Conservation (phyloP, 306 rosid genomes). For the Inga laurina region DNA sequence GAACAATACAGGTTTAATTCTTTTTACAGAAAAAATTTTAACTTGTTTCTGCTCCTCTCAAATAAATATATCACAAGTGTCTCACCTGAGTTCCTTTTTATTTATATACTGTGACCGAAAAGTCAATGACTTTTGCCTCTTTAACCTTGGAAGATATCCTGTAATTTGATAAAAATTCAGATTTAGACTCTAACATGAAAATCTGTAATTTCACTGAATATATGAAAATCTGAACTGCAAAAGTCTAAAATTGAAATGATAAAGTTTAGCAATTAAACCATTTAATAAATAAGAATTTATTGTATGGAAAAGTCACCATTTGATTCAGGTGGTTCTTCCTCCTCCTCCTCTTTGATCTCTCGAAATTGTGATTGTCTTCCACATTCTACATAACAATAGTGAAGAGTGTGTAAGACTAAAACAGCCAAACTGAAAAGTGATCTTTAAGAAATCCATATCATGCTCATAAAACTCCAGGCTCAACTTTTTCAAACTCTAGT, state of each 20-base stretch:
- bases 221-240: constrained; percentile 18
- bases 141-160: constrained; percentile 66
- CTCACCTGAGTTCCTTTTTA: constrained; percentile 77
- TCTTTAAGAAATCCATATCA: constrained; percentile 1
- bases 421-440: constrained; percentile 10
- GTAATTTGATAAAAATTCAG: constrained; percentile 33
- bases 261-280: constrained; percentile 9
- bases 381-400: constrained; percentile 36
- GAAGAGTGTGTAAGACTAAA: constrained; percentile 16
- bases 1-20: constrained; percentile 27
- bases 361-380: constrained; percentile 36
- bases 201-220: background rate
- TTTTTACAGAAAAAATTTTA: constrained; percentile 7
- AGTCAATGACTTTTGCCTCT: constrained; percentile 91
- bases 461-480: background rate
- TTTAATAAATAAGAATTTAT: constrained; percentile 19
- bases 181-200: constrained; percentile 6
- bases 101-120: constrained; percentile 84
- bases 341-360: constrained; percentile 4
- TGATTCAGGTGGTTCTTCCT: constrained; percentile 30
- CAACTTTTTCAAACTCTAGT: constrained; percentile 16
- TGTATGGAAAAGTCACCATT: constrained; percentile 28
- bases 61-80: constrained; percentile 25
- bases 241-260: background rate
- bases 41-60: constrained; percentile 17